A percentile compares a stretch with the other conserved stretches of the same genome.
Evolutionary conservation across 441 rosid species (phyloP).

Genomic region (Pelargonium cotyledonis): DNA sequence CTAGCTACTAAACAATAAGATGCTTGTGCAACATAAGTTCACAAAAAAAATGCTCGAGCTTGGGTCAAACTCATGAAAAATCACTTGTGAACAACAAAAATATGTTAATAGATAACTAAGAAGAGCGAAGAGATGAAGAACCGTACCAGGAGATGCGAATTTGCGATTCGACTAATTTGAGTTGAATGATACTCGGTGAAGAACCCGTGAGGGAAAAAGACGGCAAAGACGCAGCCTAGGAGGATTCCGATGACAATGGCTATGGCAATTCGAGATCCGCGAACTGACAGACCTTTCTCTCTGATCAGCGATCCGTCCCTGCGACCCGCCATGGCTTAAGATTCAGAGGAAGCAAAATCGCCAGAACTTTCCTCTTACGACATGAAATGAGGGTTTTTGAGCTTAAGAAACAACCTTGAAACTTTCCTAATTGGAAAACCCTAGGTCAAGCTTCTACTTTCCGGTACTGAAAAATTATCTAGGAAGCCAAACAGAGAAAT

Average conservation of each 20-base stretch:
- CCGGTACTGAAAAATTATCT: not conserved
- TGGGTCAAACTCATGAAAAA: not conserved
- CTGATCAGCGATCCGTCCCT: conserved; percentile 25
- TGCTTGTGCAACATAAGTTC: no score
- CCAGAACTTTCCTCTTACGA: not conserved
- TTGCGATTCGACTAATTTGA: conserved; percentile 28
- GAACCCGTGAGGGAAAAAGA: conserved; percentile 68
- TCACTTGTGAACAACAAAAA: not conserved
- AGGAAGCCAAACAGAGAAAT: conserved; percentile 7
- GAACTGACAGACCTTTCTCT: conserved; percentile 43
- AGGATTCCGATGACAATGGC: conserved; percentile 67
- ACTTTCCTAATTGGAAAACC: not conserved
- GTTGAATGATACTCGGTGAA: conserved; percentile 34
- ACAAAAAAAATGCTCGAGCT: not conserved
- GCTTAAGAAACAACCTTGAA: not conserved
- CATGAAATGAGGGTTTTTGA: no score
- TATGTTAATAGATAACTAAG: not conserved
- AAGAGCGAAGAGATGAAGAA: not conserved
- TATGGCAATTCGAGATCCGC: conserved; percentile 70
- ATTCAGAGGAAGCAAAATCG: not conserved
- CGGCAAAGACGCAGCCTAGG: conserved; percentile 61
- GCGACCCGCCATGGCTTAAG: conserved; percentile 57
- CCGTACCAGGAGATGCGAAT: conserved; percentile 47
- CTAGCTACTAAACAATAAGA: not conserved
- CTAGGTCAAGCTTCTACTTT: not conserved